phyloP scores from a whole-genome alignment of 1,284 basidiomycete genomes.

The Takashimella koratensis region DNA sequence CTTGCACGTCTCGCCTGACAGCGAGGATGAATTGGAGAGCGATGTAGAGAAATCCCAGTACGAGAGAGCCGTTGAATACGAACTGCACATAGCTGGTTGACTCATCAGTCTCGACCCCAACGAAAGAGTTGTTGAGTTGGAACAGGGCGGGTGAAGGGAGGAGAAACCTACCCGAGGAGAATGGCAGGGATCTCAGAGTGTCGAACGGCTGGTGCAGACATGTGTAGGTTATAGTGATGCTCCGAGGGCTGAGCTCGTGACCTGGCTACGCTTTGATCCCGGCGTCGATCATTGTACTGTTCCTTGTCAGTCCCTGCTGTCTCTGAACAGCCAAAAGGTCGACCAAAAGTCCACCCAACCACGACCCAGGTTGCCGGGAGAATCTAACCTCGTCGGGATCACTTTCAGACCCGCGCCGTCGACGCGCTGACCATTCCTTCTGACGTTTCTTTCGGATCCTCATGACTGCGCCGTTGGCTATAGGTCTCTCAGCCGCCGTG shows the following conservation, averaged over 20 bases:
- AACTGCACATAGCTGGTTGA: slow-evolving; percentile 81
- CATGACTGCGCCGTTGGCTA: slow-evolving; percentile 63
- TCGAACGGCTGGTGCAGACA: slow-evolving; percentile 32
- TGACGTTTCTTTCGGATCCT: slow-evolving; percentile 65
- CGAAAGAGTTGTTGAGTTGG: not conserved
- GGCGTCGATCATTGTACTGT: not conserved
- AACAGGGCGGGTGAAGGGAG: slow-evolving; percentile 10
- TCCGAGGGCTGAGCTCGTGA: slow-evolving; percentile 9
- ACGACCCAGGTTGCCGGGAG: too few relatives aligned
- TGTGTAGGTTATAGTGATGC: slow-evolving; percentile 43
- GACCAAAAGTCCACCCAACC: too few relatives aligned
- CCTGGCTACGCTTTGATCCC: not conserved
- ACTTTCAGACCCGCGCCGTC: slow-evolving; percentile 26
- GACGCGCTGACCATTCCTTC: slow-evolving; percentile 48
- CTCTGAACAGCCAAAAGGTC: too few relatives aligned
- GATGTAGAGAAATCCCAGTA: slow-evolving; percentile 79
- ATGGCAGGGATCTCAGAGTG: slow-evolving; percentile 53
- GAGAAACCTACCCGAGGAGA: slow-evolving; percentile 66
- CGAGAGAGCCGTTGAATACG: slow-evolving; percentile 85
- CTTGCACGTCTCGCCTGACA: slow-evolving; percentile 82
- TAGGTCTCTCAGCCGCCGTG: slow-evolving; percentile 12
- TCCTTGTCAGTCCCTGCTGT: slow-evolving; percentile 1
- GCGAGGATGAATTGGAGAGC: slow-evolving; percentile 80
- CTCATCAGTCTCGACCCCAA: slow-evolving; percentile 19
- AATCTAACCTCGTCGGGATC: slow-evolving; percentile 35